These are phyloP conservation scores for Aspergillus tamarii DNA, from an alignment of 2,329 filamentous ascomycete genomes.

Conservation along the genomic window DNA sequence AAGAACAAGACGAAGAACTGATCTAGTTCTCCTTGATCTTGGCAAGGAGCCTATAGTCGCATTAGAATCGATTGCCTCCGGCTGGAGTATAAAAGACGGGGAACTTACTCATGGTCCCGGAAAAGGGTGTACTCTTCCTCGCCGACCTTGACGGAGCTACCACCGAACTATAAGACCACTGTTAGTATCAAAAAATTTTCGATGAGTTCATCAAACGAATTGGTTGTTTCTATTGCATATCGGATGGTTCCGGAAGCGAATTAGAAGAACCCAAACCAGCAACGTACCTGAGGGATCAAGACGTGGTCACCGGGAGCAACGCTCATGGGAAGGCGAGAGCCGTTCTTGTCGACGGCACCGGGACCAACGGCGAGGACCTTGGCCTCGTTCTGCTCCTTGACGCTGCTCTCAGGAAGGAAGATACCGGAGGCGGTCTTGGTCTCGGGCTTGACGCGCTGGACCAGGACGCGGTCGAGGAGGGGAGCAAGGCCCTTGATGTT, in stretches of 20 bases:
- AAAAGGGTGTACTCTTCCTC: constrained; percentile 96
- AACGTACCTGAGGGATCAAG: constrained; percentile 85
- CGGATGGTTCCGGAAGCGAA: constrained; percentile 14
- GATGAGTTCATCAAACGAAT: not conserved
- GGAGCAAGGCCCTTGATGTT: constrained; percentile 94
- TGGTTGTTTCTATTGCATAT: not conserved
- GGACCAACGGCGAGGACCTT: constrained; percentile 95
- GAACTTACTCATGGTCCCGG: constrained; percentile 93
- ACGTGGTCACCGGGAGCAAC: constrained; percentile 87
- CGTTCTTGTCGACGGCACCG: constrained; percentile 82
- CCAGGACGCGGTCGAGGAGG: constrained; percentile 95
- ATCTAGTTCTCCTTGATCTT: constrained; percentile 83
- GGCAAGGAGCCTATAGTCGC: constrained; percentile 74
- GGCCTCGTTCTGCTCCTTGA: constrained; percentile 98
- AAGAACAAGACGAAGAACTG: constrained; percentile 19
- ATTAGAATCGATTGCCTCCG: constrained; percentile 20
- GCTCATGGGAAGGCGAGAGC: constrained; percentile 82
- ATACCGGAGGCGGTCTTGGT: constrained; percentile 95
- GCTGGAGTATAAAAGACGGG: not conserved
- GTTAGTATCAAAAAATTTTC: constrained; percentile 24
- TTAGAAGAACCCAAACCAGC: constrained; percentile 1
- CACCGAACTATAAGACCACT: constrained; percentile 70
- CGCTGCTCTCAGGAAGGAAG: constrained; percentile 93
- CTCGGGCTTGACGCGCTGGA: constrained; percentile 97
- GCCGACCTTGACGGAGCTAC: constrained; percentile 93